Base-by-base conservation (phyloP, 768 basidiomycete species). In the Pleurotus ostreatus region DNA sequence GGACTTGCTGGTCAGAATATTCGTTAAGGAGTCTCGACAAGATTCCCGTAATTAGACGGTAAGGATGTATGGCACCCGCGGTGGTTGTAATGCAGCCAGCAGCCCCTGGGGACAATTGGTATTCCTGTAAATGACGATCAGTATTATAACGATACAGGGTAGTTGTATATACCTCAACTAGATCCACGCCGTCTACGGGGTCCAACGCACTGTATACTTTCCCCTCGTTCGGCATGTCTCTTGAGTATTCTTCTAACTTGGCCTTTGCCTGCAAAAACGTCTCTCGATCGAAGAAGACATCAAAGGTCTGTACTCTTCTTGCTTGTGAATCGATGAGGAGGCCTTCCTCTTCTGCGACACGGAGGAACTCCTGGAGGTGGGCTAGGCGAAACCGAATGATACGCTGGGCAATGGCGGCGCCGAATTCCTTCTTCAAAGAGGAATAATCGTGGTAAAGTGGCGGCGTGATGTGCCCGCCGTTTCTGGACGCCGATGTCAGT, bases 391-490 rank as follows among this genome's bases (percentile, higher is more conserved):
- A 88, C 8, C 79, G 75, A 15, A 86, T 77, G 53, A 86, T 78
- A 57, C 74, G 72, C 62, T 75, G 66, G 0, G 88, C 86, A 1
- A 63, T 62, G 6, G 68, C 68, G 1, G 66, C 58, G 1, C 88
- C 86, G 58, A 80, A 67, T 13, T 66, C 62, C 26, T 74, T 63
- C 63, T 77, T 79, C 22, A 87, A 69, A 7, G 67, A 57, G 1
- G 59, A 46, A 60, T 88, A 88, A 55, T 88, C 84, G 13, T 79
- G 77, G 60, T 85, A 88, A 7, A 84, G 65, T 8, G 75, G 69
- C 0, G 86, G 83, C 5, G 79, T 79, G 37, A 86, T 77, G 61
- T 89, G 88, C 0, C 88, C 87, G 1, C 87, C 88, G 57, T 89
- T 89, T 61, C 88, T 86, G 58, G 22, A 22, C 9, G 25, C 38